A percentile compares a stretch with the other conserved stretches of the same genome.
Evolutionary conservation across 176 grass and related monocot genomes (phyloP).

Genomic region (Ampelocalamus luodianensis): DNA sequence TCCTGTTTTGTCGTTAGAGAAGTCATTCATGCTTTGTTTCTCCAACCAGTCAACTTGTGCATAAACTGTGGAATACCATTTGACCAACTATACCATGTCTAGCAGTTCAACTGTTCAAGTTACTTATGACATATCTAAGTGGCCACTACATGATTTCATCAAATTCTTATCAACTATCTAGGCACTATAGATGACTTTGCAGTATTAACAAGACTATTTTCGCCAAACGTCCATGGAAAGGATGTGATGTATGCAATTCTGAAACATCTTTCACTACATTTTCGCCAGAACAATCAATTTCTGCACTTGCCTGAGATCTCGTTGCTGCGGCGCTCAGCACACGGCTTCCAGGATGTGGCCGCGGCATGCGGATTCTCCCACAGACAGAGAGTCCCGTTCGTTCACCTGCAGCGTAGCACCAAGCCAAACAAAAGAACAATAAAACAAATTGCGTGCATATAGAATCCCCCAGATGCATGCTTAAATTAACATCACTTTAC

Average conservation of each 20-base stretch:
- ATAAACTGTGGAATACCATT: not conserved
- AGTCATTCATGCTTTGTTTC: not conserved
- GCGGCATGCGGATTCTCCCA: slow-evolving; percentile 95
- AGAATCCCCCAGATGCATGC: not conserved
- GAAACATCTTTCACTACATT: not conserved
- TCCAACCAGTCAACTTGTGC: not conserved
- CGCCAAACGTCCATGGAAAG: not conserved
- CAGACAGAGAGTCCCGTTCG: slow-evolving; percentile 63
- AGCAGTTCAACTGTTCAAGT: not conserved
- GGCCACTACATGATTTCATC: not conserved
- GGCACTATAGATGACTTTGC: not conserved
- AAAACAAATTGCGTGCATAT: not conserved
- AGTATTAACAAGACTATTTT: not conserved
- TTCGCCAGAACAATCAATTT: not conserved
- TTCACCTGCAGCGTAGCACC: slow-evolving; percentile 52
- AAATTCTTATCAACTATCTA: not conserved
- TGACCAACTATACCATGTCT: not conserved
- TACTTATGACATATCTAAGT: not conserved
- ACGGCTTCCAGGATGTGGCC: slow-evolving; percentile 87
- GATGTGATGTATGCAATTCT: not conserved
- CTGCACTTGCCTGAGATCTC: slow-evolving; percentile 76
- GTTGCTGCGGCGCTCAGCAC: slow-evolving; percentile 61
- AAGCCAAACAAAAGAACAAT: slow-evolving; percentile 34
- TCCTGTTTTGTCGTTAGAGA: not conserved
- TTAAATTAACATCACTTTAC: slow-evolving; percentile 53